Conservation (phyloP, 2,329 filamentous ascomycete species). For the Aspergillus latus region DNA sequence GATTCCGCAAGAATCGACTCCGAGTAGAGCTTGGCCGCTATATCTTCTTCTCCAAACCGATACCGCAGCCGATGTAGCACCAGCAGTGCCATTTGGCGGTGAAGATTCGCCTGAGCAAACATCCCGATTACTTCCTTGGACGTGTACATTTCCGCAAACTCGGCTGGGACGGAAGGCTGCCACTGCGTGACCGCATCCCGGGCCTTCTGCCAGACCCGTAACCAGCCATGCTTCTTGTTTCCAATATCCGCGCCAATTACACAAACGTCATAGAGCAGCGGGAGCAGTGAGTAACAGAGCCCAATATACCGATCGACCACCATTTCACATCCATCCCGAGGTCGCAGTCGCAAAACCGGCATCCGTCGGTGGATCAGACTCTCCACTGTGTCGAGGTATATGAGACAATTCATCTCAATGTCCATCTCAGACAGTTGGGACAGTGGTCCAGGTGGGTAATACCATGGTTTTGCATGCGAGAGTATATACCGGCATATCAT, state of each 20-base stretch:
- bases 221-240: background rate
- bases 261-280: background rate
- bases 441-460: background rate
- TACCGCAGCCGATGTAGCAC: background rate
- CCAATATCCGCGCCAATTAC: background rate
- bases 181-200: background rate
- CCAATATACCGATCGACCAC: background rate
- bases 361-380: background rate
- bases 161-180: background rate
- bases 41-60: background rate
- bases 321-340: background rate
- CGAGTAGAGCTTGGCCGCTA: background rate
- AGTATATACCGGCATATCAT: background rate
- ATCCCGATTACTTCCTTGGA: background rate
- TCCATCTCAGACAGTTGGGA: background rate
- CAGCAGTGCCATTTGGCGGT: background rate
- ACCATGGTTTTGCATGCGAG: background rate
- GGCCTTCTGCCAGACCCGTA: background rate
- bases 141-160: background rate
- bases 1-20: background rate
- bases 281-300: background rate
- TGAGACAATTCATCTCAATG: background rate
- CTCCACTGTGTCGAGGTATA: background rate
- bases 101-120: background rate
- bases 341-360: background rate